Conservation (phyloP, 1,284 basidiomycete species). For the Phylloboletellus chloephorus region DNA sequence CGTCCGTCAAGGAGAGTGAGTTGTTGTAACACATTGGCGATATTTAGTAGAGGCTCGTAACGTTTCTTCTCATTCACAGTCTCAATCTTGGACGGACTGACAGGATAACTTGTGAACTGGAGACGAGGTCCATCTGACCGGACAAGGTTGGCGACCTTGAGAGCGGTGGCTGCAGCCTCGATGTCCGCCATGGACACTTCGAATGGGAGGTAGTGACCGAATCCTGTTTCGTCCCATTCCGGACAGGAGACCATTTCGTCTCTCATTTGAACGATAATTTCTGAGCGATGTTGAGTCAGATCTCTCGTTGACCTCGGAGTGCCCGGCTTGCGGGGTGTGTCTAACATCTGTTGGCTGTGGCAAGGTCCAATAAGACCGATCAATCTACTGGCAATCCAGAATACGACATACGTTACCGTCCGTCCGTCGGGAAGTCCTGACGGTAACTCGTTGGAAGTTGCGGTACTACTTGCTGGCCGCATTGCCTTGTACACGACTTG, state of each 20-base stretch:
- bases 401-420: not conserved
- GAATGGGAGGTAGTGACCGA: conserved; percentile 2
- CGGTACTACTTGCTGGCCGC: not conserved
- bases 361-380: not conserved
- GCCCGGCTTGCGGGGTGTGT: not conserved
- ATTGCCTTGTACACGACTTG: not conserved
- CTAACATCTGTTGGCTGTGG: not conserved
- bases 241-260: not conserved
- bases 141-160: not conserved
- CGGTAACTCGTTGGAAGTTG: not conserved
- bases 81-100: not conserved
- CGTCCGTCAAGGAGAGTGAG: not conserved
- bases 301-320: not conserved
- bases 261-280: not conserved
- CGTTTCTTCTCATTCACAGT: not conserved
- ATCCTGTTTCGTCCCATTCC: conserved; percentile 1
- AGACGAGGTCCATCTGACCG: not conserved
- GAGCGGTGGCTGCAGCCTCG: not conserved
- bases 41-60: not conserved
- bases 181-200: not conserved
- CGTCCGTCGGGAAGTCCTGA: not conserved
- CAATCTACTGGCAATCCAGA: not conserved
- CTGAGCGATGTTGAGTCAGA: not conserved
- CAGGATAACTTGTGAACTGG: not conserved
- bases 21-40: not conserved